A percentile compares a stretch with the other conserved stretches of the same genome.
phyloP scores from a whole-genome alignment of 371 early-diverging fungal species.

The Coemansia sp. region DNA sequence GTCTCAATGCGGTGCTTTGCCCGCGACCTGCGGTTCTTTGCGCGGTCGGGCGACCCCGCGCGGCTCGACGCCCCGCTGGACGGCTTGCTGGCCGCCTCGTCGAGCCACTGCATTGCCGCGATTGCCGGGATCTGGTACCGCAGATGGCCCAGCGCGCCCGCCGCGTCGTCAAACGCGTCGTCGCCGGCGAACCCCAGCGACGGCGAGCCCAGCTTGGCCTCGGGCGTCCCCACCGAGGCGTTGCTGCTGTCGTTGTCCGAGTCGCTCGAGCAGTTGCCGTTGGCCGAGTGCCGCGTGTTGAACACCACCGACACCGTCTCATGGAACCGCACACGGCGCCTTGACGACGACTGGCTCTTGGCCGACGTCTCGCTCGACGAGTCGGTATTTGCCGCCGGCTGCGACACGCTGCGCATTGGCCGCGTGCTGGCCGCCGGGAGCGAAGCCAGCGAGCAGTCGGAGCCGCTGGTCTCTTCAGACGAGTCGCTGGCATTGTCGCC shows the following conservation, averaged over 20 bases:
- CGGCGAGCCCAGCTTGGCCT: background rate
- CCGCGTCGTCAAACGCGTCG: slow-evolving; percentile 37
- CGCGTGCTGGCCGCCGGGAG: background rate
- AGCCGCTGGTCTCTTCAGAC: slow-evolving; percentile 14
- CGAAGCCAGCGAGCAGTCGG: slow-evolving; percentile 10
- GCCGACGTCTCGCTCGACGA: slow-evolving; percentile 35
- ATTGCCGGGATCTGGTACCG: slow-evolving; percentile 29
- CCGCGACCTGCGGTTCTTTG: slow-evolving; percentile 13
- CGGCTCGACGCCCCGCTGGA: slow-evolving; percentile 31
- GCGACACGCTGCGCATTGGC: slow-evolving; percentile 15
- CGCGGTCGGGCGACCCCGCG: slow-evolving; percentile 32
- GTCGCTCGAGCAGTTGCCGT: slow-evolving; percentile 9
- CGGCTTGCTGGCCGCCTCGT: slow-evolving; percentile 16
- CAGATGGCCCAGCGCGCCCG: slow-evolving; percentile 11
- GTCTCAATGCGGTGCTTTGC: slow-evolving; percentile 40
- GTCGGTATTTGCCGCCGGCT: slow-evolving; percentile 20
- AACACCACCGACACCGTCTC: slow-evolving; percentile 49
- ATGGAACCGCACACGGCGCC: slow-evolving; percentile 44
- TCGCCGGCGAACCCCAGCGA: slow-evolving; percentile 3
- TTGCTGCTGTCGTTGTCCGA: slow-evolving; percentile 42
- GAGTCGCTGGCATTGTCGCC: slow-evolving; percentile 12
- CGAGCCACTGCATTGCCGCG: slow-evolving; percentile 17
- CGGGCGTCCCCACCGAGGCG: slow-evolving; percentile 12
- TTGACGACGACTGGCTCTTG: slow-evolving; percentile 44
- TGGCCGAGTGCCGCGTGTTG: slow-evolving; percentile 25